Base-by-base conservation (phyloP, 2,329 filamentous ascomycete genomes). In the Fusarium sp. region DNA sequence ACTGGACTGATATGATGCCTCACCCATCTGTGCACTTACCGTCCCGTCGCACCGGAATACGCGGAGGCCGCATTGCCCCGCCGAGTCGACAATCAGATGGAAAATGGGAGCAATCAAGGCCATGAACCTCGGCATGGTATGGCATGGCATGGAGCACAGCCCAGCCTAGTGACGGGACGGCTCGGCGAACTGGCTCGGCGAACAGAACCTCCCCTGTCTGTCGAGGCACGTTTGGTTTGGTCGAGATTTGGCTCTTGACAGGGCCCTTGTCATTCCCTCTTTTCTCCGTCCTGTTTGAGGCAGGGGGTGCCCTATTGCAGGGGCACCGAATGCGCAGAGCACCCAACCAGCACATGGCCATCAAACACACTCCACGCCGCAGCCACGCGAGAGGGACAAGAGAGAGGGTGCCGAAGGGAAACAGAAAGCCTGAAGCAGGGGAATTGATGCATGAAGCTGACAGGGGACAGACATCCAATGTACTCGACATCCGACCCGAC, bases 181-280 rank as follows among this genome's bases (percentile, higher is more conserved):
- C 63, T 60, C 64, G 58, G 66, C 55, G 61, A 63, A 57, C 61
- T 36, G 57, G 50, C 63, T 60, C 64, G 58, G 66, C 55, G 61
- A 63, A 57, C 56, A 53, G 57, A 58, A 50, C 33, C 58, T 62
- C 58, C 62, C 60, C 55, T 65, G 56, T 62, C 61, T 31, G 51
- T 34, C 29, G 29, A 18, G 33, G 42, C 59, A 59, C 58, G 65
- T 62, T 60, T 62, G 42, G 61, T 62, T 60, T 62, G 44, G 54
- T 51, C 38, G n/a, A 58, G 40, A 63, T 44, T 51, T 40, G 40
- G 23, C 31, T 44, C 29, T 59, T 9, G 51, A 46, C 20, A 29
- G 38, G 42, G 14, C 34, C 38, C 16, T 56, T n/a, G 29, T 29
- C 25, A 58, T 54, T 50, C 53, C 38, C 58, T 66, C 65, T 54